Evolutionary conservation across 2,329 filamentous ascomycete genomes (phyloP).

Genomic region (Beauveria caledonica): DNA sequence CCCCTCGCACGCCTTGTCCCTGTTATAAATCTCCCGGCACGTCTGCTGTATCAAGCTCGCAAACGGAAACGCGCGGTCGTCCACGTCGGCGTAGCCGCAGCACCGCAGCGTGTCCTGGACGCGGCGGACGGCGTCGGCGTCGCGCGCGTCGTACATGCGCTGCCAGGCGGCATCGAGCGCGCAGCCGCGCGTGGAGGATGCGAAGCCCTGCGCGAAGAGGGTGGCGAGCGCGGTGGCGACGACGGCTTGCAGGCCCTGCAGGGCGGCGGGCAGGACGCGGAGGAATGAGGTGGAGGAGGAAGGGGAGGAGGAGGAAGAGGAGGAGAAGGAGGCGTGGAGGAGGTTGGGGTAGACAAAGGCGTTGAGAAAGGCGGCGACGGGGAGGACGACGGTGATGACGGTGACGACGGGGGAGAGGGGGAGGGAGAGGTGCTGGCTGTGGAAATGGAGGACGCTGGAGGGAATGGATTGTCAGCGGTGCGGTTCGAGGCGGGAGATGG

Average conservation of each 20-base stretch:
- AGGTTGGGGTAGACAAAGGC: conserved; percentile 27
- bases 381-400: conserved; percentile 31
- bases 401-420: conserved; percentile 29
- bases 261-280: conserved; percentile 23
- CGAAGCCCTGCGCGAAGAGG: conserved; percentile 28
- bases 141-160: conserved; percentile 40
- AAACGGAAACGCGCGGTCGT: conserved; percentile 58
- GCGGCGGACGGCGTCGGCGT: conserved; percentile 40
- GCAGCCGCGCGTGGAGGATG: conserved; percentile 35
- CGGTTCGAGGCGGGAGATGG: neutral
- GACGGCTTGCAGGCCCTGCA: conserved; percentile 36
- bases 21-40: conserved; percentile 40
- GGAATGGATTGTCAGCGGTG: neutral
- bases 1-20: conserved; percentile 38
- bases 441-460: conserved; percentile 31
- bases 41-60: conserved; percentile 18
- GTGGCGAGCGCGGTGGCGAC: conserved; percentile 37
- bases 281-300: conserved; percentile 8
- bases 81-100: conserved; percentile 52
- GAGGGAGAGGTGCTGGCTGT: conserved; percentile 31
- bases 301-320: neutral
- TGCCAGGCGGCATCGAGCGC: conserved; percentile 49
- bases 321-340: conserved; percentile 15
- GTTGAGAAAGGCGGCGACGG: conserved; percentile 30
- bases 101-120: conserved; percentile 61